Evolutionary conservation across 2,329 filamentous ascomycete species (phyloP).

Genomic region (Cordyceps fumosorosea): DNA sequence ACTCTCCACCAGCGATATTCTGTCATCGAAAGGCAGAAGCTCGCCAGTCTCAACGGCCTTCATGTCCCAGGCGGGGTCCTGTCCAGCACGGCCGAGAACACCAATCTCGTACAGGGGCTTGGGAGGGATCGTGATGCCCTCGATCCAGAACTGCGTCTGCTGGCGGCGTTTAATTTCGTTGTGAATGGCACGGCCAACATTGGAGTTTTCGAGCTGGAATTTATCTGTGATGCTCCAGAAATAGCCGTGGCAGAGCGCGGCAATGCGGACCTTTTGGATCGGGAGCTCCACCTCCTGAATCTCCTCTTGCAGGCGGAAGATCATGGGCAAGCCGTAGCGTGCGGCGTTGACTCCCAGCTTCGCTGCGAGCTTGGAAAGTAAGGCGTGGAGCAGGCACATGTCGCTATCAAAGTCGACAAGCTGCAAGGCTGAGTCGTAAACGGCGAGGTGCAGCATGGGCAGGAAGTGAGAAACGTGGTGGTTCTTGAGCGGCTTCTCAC

Average conservation of each 20-base stretch:
- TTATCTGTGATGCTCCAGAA: constrained; percentile 73
- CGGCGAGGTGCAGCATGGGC: constrained; percentile 72
- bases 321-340: constrained; percentile 77
- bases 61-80: constrained; percentile 40
- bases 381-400: constrained; percentile 67
- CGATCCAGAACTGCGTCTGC: constrained; percentile 71
- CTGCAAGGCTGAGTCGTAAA: constrained; percentile 84
- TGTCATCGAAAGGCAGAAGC: constrained; percentile 69
- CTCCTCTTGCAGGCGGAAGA: constrained; percentile 81
- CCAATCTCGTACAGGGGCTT: constrained; percentile 56
- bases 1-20: constrained; percentile 63
- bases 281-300: constrained; percentile 61
- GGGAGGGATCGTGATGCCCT: constrained; percentile 65
- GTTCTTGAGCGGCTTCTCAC: constrained; percentile 48
- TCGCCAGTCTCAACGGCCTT: constrained; percentile 55
- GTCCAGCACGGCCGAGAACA: constrained; percentile 39
- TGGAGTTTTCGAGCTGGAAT: constrained; percentile 67
- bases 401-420: constrained; percentile 66
- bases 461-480: constrained; percentile 64
- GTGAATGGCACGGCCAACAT: constrained; percentile 63
- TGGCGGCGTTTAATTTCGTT: constrained; percentile 71
- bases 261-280: constrained; percentile 68
- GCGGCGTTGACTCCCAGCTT: constrained; percentile 77
- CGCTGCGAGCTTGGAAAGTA: constrained; percentile 67
- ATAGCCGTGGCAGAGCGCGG: constrained; percentile 82